Evolutionary conservation across 345 rosid genomes (phyloP).

Genomic region (Eucalyptus pumila): DNA sequence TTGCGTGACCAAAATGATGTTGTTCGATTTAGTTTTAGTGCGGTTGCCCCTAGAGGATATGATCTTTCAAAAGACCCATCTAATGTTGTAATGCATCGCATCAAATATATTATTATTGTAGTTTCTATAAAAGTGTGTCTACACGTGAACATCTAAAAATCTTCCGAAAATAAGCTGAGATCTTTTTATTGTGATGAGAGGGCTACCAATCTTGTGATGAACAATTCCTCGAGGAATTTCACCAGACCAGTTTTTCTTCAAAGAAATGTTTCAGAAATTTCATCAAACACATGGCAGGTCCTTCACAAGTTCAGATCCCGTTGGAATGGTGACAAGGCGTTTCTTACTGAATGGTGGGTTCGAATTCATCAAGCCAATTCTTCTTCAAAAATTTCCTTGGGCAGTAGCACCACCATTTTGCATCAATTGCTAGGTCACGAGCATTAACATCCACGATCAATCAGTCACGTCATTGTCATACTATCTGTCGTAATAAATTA

Average conservation of each 20-base stretch:
- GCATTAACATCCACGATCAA: not conserved
- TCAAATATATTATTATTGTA: not conserved
- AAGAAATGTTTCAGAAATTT: not conserved
- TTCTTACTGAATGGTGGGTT: not conserved
- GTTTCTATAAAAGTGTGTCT: not conserved
- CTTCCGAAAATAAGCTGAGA: fast-evolving
- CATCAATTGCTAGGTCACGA: not conserved
- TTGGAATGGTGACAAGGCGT: not conserved
- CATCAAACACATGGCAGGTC: not conserved
- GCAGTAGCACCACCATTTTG: not conserved
- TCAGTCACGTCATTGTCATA: not conserved
- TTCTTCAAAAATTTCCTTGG: not conserved
- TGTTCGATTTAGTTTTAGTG: fast-evolving
- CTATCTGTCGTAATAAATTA: not conserved
- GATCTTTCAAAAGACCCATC: not conserved
- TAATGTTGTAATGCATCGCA: not conserved
- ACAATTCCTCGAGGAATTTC: not conserved
- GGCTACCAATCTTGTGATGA: not conserved
- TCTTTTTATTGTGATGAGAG: not conserved
- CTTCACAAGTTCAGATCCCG: not conserved
- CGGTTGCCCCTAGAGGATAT: fast-evolving
- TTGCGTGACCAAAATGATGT: not conserved
- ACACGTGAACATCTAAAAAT: not conserved
- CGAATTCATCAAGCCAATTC: not conserved
- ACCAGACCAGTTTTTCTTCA: not conserved